Evolutionary conservation across 192 early-diverging fungal genomes (phyloP).

Genomic region (Helicostylum pulchrum): DNA sequence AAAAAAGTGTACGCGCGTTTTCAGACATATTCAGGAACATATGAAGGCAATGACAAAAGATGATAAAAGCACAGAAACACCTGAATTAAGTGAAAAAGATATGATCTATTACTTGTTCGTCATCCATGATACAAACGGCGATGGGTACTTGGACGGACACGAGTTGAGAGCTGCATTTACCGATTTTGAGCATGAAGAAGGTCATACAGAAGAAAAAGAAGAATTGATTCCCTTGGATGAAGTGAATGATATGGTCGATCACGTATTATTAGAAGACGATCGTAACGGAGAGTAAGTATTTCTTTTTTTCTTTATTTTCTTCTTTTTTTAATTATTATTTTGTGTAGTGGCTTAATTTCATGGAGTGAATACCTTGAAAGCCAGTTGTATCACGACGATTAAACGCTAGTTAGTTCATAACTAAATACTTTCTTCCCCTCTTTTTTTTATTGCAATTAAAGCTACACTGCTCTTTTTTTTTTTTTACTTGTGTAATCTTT

Average conservation of each 20-base stretch:
- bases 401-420: no score
- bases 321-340: constrained; percentile 2
- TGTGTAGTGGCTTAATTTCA: constrained; percentile 49
- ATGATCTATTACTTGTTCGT: constrained; percentile 70
- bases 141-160: constrained; percentile 73
- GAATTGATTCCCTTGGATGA: constrained; percentile 39
- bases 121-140: constrained; percentile 69
- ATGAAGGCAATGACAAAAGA: constrained; percentile 41
- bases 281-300: constrained; percentile 62
- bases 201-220: constrained; percentile 22
- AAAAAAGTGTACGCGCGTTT: no score
- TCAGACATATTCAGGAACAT: constrained; percentile 56
- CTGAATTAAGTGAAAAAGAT: constrained; percentile 49
- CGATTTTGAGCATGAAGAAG: constrained; percentile 35
- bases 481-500: no score
- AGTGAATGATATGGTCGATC: constrained; percentile 65
- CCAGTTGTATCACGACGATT: constrained; percentile 42
- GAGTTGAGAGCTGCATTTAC: constrained; percentile 65
- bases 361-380: constrained; percentile 55
- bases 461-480: no score
- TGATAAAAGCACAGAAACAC: constrained; percentile 33
- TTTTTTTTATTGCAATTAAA: no score
- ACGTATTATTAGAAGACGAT: constrained; percentile 74
- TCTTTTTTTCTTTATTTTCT: background rate
- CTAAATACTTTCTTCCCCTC: no score